Conservation (phyloP, 176 grass and related monocot species). For the Pontederia paniculata region DNA sequence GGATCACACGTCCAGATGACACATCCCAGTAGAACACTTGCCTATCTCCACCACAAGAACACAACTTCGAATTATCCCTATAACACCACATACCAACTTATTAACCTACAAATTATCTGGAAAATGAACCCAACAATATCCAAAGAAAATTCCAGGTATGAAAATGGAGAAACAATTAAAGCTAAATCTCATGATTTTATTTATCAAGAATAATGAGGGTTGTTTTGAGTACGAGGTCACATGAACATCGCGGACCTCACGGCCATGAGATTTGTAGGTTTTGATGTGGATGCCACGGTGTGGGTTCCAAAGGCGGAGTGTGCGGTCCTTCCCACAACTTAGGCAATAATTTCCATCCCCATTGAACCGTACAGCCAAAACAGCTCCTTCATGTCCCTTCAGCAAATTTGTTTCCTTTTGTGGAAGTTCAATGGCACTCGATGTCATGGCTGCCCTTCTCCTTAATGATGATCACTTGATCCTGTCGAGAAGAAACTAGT, state of each 20-base stretch:
- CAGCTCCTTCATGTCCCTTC: conserved; percentile 75
- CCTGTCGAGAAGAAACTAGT: too few species aligned
- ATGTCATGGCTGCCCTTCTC: too few species aligned
- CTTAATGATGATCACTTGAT: too few species aligned
- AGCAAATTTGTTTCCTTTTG: conserved; percentile 33
- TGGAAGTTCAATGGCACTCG: conserved; percentile 32
- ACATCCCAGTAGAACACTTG: conserved; percentile 98
- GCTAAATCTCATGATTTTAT: background rate
- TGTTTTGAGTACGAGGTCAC: conserved; percentile 47
- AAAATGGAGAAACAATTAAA: conserved; percentile 4
- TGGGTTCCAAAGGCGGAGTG: conserved; percentile 86
- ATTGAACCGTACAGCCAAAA: conserved; percentile 88
- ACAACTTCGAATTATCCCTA: conserved; percentile 87
- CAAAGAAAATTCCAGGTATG: conserved; percentile 3
- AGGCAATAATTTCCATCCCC: conserved; percentile 89
- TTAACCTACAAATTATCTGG: background rate
- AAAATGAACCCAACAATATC: conserved; percentile 2
- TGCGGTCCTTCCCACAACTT: conserved; percentile 93
- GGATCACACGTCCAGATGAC: conserved; percentile 55
- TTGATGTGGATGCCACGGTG: conserved; percentile 81
- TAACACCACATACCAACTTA: background rate
- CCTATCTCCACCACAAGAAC: conserved; percentile 72
- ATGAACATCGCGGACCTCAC: conserved; percentile 90
- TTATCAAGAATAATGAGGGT: background rate
- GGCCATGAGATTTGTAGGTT: conserved; percentile 82